phyloP scores from a whole-genome alignment of 164 flowering plant species.

The Magnolia officinalis region DNA sequence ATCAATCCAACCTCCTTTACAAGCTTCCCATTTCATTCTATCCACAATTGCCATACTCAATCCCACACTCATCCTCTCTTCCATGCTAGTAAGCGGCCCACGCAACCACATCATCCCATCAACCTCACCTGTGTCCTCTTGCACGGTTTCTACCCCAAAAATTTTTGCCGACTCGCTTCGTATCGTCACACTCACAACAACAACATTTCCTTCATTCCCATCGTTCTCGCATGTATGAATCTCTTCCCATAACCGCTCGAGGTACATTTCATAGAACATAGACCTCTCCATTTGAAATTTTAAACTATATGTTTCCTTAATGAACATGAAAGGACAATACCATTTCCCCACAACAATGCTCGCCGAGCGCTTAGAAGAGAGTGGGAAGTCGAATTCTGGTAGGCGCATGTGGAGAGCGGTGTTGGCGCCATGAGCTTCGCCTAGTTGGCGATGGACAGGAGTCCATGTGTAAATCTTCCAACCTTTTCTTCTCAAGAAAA shows the following conservation, averaged over 20 bases:
- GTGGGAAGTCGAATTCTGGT: slow-evolving; percentile 7
- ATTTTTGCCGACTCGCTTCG: not conserved
- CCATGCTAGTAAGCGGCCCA: not conserved
- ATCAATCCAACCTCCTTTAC: slow-evolving; percentile 37
- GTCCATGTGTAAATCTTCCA: slow-evolving; percentile 6
- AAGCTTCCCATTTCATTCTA: slow-evolving; percentile 24
- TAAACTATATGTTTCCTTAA: slow-evolving; percentile 8
- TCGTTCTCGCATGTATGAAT: slow-evolving; percentile 29
- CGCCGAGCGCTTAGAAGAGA: slow-evolving; percentile 1
- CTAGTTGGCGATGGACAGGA: not conserved
- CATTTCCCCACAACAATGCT: slow-evolving; percentile 11
- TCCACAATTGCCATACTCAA: slow-evolving; percentile 23
- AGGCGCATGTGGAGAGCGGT: not conserved
- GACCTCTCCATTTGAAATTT: slow-evolving; percentile 39
- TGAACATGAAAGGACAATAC: slow-evolving; percentile 21
- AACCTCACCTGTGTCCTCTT: not conserved
- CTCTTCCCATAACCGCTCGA: slow-evolving; percentile 61
- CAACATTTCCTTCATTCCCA: slow-evolving; percentile 11
- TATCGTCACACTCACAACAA: not conserved
- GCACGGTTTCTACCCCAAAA: not conserved
- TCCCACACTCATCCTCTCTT: not conserved
- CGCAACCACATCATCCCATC: slow-evolving; percentile 8
- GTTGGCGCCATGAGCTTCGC: slow-evolving; percentile 4
- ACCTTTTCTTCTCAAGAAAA: slow-evolving; percentile 13
- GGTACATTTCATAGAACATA: slow-evolving; percentile 43